Evolutionary conservation across 768 basidiomycete species (phyloP).

Genomic region (Rhodotorula kratochvilovae): DNA sequence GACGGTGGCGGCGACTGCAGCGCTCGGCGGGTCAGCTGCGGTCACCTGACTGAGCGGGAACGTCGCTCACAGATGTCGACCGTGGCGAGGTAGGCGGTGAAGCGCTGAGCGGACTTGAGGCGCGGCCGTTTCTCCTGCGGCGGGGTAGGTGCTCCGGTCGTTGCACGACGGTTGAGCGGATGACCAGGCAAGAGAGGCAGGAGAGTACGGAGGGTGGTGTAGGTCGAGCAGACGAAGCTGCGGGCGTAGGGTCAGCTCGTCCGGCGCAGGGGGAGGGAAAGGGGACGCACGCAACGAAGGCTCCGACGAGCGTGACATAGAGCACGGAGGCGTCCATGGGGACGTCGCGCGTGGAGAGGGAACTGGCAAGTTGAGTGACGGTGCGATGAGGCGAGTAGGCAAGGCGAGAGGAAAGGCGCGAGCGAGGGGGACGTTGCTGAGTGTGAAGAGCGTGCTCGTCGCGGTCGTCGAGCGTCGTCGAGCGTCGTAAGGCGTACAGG

Average conservation of each 20-base stretch:
- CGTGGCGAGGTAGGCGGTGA: constrained; percentile 11
- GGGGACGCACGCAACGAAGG: constrained; percentile 16
- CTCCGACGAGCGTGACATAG: constrained; percentile 10
- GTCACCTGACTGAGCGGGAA: accelerated
- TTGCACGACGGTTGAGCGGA: constrained; percentile 9
- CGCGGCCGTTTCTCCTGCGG: neutral
- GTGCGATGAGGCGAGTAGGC: neutral
- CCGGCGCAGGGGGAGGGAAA: neutral
- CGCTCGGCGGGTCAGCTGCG: neutral
- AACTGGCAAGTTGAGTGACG: neutral
- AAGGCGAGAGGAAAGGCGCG: neutral
- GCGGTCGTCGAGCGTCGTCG: no score
- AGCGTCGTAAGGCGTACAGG: no score
- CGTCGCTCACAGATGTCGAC: constrained; percentile 14
- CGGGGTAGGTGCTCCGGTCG: neutral
- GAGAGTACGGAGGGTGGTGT: constrained; percentile 30
- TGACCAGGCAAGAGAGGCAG: constrained; percentile 19
- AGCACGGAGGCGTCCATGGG: constrained; percentile 7
- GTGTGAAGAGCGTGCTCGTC: no score
- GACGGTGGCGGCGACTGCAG: constrained; percentile 13
- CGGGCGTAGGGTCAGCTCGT: neutral
- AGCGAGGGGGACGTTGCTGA: no score
- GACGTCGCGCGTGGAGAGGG: neutral
- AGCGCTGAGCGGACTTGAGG: constrained; percentile 31
- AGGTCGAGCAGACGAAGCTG: constrained; percentile 30